Evolutionary conservation across 1,139 yeast genomes (phyloP).

Genomic region (Candida frijolesensis): DNA sequence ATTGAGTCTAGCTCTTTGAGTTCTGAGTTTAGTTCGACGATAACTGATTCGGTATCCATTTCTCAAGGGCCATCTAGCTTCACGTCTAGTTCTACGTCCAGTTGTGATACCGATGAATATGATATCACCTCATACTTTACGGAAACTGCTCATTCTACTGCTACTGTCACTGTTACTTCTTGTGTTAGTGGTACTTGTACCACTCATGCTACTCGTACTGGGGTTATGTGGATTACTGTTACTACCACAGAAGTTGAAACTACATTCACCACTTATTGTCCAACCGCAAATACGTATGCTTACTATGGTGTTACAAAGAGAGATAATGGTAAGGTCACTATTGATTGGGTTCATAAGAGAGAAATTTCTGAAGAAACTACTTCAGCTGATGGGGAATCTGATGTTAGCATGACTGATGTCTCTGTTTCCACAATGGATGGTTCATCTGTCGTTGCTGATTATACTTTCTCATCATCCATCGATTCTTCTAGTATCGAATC

Average conservation of each 20-base stretch:
- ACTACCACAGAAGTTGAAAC: constrained; percentile 18
- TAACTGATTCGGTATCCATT: neutral
- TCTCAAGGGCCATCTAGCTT: neutral
- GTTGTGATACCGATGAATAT: constrained; percentile 6
- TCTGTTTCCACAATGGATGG: too few relatives aligned
- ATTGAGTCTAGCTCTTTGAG: neutral
- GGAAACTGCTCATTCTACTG: constrained; percentile 11
- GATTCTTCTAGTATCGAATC: neutral
- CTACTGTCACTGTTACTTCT: constrained; percentile 25
- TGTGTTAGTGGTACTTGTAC: constrained; percentile 18
- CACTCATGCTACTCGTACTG: constrained; percentile 28
- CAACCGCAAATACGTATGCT: neutral
- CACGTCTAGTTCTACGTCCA: constrained; percentile 5
- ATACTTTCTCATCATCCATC: constrained; percentile 1
- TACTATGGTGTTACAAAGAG: neutral
- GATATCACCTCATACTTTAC: constrained; percentile 3
- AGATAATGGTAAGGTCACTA: neutral
- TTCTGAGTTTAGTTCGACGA: neutral
- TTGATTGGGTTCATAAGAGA: neutral
- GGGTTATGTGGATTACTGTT: constrained; percentile 18
- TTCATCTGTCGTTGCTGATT: neutral
- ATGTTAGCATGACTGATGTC: neutral
- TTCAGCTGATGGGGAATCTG: neutral
- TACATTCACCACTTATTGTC: constrained; percentile 29
- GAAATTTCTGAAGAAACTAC: neutral